A percentile compares a stretch with the other conserved stretches of the same genome.
phyloP scores from a whole-genome alignment of 192 early-diverging fungal genomes.

The Pilobolus umbonatus region DNA sequence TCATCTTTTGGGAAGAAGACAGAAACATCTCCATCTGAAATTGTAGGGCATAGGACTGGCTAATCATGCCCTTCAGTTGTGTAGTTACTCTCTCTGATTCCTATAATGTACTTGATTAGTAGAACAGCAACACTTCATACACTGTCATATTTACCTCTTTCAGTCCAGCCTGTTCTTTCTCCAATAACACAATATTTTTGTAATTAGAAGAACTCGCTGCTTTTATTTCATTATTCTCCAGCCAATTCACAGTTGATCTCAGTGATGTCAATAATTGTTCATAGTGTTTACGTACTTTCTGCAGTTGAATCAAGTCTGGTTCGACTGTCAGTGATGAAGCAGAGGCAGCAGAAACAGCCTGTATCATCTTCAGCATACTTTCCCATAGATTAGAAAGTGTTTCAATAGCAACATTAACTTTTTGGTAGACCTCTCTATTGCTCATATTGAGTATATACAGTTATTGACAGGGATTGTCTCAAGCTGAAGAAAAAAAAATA shows the following conservation, averaged over 20 bases:
- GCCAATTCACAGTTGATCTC: not conserved
- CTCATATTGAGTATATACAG: no score
- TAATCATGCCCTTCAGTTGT: conserved; percentile 14
- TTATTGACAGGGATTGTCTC: no score
- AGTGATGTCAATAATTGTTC: conserved; percentile 11
- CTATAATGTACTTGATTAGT: not conserved
- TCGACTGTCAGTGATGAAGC: conserved; percentile 14
- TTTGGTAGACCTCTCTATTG: conserved; percentile 4
- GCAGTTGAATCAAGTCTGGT: conserved; percentile 16
- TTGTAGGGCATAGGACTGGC: conserved; percentile 27
- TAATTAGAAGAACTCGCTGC: not conserved
- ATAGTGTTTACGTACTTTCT: conserved; percentile 19
- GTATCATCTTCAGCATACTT: conserved; percentile 16
- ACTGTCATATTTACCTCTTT: not conserved
- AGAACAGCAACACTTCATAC: not conserved
- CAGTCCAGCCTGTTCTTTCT: conserved; percentile 9
- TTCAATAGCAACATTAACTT: conserved; percentile 15
- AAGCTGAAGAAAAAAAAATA: no score
- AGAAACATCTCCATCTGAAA: conserved; percentile 27
- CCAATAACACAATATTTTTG: not conserved
- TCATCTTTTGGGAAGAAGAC: conserved; percentile 13
- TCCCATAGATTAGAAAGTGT: conserved; percentile 20
- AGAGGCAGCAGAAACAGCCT: conserved; percentile 6
- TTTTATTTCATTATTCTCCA: conserved; percentile 5
- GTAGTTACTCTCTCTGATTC: conserved; percentile 7